A percentile compares a stretch with the other conserved stretches of the same genome.
Evolutionary conservation across 2,329 filamentous ascomycete species (phyloP).

Genomic region (Blumeria hordei): DNA sequence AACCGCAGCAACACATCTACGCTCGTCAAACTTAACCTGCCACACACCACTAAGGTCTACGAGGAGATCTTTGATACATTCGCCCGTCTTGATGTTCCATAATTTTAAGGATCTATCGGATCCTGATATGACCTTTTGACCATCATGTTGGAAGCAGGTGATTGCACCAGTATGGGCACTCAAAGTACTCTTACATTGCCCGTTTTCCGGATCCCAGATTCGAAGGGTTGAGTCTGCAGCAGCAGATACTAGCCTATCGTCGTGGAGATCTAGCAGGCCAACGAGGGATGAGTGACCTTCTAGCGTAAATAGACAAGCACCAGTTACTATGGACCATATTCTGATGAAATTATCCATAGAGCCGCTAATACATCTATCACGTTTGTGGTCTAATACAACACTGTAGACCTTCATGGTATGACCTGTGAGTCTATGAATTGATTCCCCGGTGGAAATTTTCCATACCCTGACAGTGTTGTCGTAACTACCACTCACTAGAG

Average conservation of each 20-base stretch:
- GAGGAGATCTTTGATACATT: conserved; percentile 78
- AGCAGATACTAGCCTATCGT: conserved; percentile 77
- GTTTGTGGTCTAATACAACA: conserved; percentile 74
- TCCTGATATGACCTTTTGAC: conserved; percentile 85
- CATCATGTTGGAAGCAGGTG: conserved; percentile 96
- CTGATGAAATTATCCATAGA: conserved; percentile 98
- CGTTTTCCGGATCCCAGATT: conserved; percentile 90
- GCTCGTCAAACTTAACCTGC: conserved; percentile 95
- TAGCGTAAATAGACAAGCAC: conserved; percentile 63
- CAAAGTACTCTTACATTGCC: conserved; percentile 70
- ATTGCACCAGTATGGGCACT: conserved; percentile 92
- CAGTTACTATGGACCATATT: conserved; percentile 84
- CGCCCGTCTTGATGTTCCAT: conserved; percentile 87
- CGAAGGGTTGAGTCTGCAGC: conserved; percentile 86
- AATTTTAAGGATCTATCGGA: conserved; percentile 93
- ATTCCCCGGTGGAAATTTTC: conserved; percentile 89
- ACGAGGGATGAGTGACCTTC: conserved; percentile 87
- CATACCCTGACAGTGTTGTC: conserved; percentile 88
- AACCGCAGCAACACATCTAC: conserved; percentile 85
- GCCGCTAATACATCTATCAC: conserved; percentile 88
- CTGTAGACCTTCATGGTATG: conserved; percentile 92
- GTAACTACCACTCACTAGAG: conserved; percentile 90
- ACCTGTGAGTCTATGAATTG: conserved; percentile 59
- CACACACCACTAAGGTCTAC: conserved; percentile 92
- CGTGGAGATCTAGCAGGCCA: conserved; percentile 68